phyloP scores from a whole-genome alignment of 1,284 basidiomycete genomes.

The Cutaneotrichosporon daszewskae region DNA sequence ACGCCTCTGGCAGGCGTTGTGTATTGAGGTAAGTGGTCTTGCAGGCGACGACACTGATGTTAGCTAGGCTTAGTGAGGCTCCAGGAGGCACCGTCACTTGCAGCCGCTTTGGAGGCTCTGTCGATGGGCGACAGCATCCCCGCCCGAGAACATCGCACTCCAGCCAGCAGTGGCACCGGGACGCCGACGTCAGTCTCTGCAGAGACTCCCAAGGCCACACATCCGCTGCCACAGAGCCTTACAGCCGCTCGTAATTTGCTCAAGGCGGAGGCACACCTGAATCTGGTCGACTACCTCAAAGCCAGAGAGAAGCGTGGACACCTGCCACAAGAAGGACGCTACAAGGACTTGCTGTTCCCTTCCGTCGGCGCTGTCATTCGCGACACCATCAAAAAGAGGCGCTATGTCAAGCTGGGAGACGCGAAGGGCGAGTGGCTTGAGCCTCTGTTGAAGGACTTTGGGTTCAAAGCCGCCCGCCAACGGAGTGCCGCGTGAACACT shows the following conservation, averaged over 20 bases:
- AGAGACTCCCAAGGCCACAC: slow-evolving; percentile 8
- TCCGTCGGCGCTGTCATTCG: slow-evolving; percentile 17
- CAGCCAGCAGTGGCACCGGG: too few relatives aligned
- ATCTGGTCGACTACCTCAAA: slow-evolving; percentile 35
- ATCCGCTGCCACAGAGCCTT: slow-evolving; percentile 29
- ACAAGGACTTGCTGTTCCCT: slow-evolving; percentile 25
- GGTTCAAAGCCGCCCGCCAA: too few relatives aligned
- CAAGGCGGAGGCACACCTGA: slow-evolving; percentile 32
- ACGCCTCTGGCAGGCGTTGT: slow-evolving; percentile 42
- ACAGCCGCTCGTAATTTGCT: slow-evolving; percentile 28
- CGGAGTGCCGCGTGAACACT: too few relatives aligned
- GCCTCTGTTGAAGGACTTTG: slow-evolving; percentile 37
- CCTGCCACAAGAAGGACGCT: slow-evolving; percentile 5
- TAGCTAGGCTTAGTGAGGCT: slow-evolving; percentile 27
- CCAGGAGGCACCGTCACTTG: neutral
- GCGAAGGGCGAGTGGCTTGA: slow-evolving; percentile 37
- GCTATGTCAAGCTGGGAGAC: slow-evolving; percentile 16
- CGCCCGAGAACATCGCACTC: too few relatives aligned
- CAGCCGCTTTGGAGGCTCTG: neutral
- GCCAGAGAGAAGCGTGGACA: slow-evolving; percentile 15
- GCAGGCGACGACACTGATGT: neutral
- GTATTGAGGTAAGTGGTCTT: slow-evolving; percentile 32
- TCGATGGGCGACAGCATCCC: too few relatives aligned
- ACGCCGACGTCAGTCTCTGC: slow-evolving; percentile 7
- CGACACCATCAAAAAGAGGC: slow-evolving; percentile 17